A percentile compares a stretch with the other conserved stretches of the same genome.
phyloP scores from a whole-genome alignment of 169 alveolate genomes.

The Plasmodium vivax region DNA sequence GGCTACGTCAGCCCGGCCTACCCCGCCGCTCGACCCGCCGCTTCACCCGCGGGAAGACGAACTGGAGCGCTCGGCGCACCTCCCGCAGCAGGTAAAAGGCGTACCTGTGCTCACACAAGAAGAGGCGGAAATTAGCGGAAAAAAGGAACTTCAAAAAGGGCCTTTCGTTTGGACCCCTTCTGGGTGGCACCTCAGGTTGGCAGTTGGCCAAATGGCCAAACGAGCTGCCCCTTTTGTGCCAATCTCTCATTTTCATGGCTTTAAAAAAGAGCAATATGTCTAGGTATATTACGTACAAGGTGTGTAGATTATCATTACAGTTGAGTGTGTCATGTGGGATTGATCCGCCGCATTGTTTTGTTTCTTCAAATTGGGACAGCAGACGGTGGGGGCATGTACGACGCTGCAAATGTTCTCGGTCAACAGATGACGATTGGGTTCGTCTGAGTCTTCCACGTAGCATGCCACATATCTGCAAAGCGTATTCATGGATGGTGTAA shows the following conservation, averaged over 20 bases:
- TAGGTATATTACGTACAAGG: constrained; percentile 26
- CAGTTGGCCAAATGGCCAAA: background rate
- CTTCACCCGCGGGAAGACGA: background rate
- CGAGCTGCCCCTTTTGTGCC: background rate
- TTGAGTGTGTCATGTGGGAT: background rate
- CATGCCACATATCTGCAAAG: constrained; percentile 23
- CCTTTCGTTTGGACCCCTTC: constrained; percentile 14
- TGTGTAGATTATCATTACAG: background rate
- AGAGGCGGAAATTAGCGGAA: constrained; percentile 35
- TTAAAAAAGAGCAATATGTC: constrained; percentile 49
- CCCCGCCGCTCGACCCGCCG: background rate
- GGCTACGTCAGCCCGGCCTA: background rate
- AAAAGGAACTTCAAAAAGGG: constrained; percentile 50
- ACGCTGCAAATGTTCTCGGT: background rate
- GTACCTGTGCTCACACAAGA: constrained; percentile 65
- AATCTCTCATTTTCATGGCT: background rate
- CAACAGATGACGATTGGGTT: background rate
- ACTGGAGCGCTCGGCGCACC: constrained; percentile 4
- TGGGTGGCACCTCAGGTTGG: background rate
- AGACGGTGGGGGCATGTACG: background rate
- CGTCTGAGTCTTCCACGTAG: background rate
- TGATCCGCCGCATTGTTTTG: background rate
- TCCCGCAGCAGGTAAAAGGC: constrained; percentile 22
- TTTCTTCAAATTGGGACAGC: background rate
- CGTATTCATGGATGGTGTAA: constrained; percentile 34